Base-by-base conservation (phyloP, 257 asterid genomes). In the Henckelia pumila region DNA sequence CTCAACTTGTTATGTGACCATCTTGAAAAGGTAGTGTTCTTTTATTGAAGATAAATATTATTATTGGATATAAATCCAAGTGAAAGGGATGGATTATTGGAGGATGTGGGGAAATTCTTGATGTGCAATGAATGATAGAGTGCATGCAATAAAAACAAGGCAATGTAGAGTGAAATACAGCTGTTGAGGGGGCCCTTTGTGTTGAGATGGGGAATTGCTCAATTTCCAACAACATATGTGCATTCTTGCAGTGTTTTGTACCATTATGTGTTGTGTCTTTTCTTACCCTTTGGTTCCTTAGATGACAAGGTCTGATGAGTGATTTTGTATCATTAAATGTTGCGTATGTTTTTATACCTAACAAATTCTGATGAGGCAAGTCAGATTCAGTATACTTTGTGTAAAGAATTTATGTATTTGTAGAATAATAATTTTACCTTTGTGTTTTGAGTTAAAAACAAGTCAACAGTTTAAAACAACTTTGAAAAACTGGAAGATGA, bases 61-160 rank as follows among this genome's bases (percentile, higher is more conserved):
- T 40, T 47, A 64, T 24, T 30, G 28, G 63, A 64, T 71, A 63
- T 63, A 52, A 59, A 73, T 70, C 68, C 75, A 80, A 66, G 63
- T 53, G 71, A 72, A 71, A 62, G 72, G 69, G 40, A 65, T 20
- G 11, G 75, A 80, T 78, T 83, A 83, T 76, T 80, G 82, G 50
- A 59, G 75, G 73, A 59, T 78, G 88, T 83, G 77, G 93, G 87
- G 88, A 65, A 65, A 70, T 53, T 56, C 73, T 49, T 62, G 72
- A 71, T 76, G 81, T 75, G 82, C 76, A 71, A 78, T 67, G 72
- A 77, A 68, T 59, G 63, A 72, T 72, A 69, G 78, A 80, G 71
- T 75, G 79, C 76, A 59, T 61, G 79, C 40, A 80, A 76, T 66
- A 66, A 61, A 61, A 68, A 76, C 78, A 75, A 68, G 64, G 68